Evolutionary conservation across 768 basidiomycete genomes (phyloP).

Genomic region (Tylopilus felleus): DNA sequence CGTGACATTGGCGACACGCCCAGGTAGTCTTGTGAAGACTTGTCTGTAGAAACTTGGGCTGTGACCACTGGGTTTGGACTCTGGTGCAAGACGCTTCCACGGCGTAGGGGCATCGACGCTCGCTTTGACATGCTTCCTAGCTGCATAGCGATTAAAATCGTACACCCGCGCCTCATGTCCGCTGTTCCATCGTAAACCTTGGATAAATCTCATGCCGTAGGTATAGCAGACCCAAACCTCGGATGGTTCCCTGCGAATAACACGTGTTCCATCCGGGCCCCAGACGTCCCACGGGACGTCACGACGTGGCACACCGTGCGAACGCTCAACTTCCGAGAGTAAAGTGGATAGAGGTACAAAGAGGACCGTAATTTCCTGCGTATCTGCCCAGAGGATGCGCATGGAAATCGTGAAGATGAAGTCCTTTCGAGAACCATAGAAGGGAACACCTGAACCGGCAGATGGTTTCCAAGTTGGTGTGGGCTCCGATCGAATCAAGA

Average conservation of each 20-base stretch:
- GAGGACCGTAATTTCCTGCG: slow-evolving; percentile 20
- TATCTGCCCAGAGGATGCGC: slow-evolving; percentile 7
- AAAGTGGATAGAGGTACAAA: slow-evolving; percentile 33
- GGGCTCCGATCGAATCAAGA: slow-evolving; percentile 35
- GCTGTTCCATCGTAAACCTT: slow-evolving; percentile 20
- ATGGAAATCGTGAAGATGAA: slow-evolving; percentile 33
- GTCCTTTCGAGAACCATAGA: slow-evolving; percentile 23
- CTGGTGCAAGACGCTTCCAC: slow-evolving; percentile 19
- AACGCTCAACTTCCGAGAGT: slow-evolving; percentile 21
- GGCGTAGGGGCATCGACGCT: slow-evolving; percentile 3
- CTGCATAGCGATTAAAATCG: slow-evolving; percentile 33
- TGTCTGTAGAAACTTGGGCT: slow-evolving; percentile 19
- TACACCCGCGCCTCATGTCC: slow-evolving; percentile 23
- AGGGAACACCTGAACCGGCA: slow-evolving; percentile 12
- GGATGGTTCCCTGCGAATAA: slow-evolving; percentile 26
- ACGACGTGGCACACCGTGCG: slow-evolving; percentile 1
- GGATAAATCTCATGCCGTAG: slow-evolving; percentile 34
- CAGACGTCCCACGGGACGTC: slow-evolving; percentile 29
- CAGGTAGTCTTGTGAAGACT: slow-evolving; percentile 29
- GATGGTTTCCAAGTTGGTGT: slow-evolving; percentile 26
- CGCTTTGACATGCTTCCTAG: slow-evolving; percentile 13
- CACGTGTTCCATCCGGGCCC: slow-evolving; percentile 31
- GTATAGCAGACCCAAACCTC: slow-evolving; percentile 36
- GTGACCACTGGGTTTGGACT: slow-evolving; percentile 5
- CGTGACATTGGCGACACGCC: slow-evolving; percentile 19